Conservation (phyloP, 768 basidiomycete species). For the Lyophyllum atratum region DNA sequence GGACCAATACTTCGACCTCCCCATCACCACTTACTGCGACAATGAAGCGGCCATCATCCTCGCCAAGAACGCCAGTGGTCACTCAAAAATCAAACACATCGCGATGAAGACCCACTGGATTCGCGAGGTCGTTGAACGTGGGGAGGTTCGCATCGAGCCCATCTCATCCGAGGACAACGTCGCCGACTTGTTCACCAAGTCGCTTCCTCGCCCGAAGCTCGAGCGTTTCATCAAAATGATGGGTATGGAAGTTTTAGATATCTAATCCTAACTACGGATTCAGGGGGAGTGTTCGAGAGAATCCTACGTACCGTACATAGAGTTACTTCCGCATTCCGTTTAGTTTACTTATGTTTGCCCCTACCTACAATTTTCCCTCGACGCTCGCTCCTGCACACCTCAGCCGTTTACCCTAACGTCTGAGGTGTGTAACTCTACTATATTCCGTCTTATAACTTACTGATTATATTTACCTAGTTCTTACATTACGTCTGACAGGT, state of each 20-base stretch:
- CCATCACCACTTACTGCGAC: background rate
- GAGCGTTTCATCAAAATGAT: too few relatives aligned
- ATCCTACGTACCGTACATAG: too few relatives aligned
- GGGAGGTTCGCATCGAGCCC: conserved; percentile 15
- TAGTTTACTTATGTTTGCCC: background rate
- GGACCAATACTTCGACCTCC: background rate
- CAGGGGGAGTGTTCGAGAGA: too few relatives aligned
- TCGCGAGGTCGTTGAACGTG: conserved; percentile 14
- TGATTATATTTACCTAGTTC: background rate
- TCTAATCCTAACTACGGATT: too few relatives aligned
- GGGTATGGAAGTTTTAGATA: too few relatives aligned
- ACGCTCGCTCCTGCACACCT: background rate
- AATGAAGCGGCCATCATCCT: conserved; percentile 7
- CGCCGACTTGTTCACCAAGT: conserved; percentile 42
- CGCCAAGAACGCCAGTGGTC: too few relatives aligned
- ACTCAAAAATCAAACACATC: conserved; percentile 28
- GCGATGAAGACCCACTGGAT: conserved; percentile 23
- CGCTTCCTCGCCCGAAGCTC: conserved; percentile 11
- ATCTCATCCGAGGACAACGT: conserved; percentile 28
- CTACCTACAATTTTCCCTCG: background rate
- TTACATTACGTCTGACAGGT: background rate
- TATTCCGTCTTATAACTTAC: background rate
- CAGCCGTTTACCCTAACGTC: background rate
- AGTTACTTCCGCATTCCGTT: background rate
- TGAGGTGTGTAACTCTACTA: background rate